A percentile compares a stretch with the other conserved stretches of the same genome.
These are phyloP conservation scores for Penicillium sp. DNA, from an alignment of 2,329 filamentous ascomycete species.

Conservation along the genomic window DNA sequence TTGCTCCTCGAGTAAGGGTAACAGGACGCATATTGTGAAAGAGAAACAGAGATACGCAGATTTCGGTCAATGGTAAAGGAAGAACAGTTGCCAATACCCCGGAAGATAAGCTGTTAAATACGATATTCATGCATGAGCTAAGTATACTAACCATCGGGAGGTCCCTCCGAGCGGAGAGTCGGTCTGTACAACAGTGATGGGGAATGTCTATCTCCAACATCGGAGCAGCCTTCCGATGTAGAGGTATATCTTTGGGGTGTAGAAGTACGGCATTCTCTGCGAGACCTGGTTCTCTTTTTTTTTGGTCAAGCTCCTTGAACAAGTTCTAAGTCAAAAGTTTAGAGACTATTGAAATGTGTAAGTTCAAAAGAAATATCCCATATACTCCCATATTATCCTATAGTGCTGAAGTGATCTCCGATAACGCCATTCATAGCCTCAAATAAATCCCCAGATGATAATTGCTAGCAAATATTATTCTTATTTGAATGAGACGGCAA, in stretches of 20 bases:
- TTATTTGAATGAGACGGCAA: not conserved
- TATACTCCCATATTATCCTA: not conserved
- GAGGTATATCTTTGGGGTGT: not conserved
- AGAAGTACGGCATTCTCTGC: not conserved
- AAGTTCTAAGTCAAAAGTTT: not conserved
- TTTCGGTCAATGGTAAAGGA: not conserved
- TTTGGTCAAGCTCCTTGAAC: not conserved
- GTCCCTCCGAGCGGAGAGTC: not conserved
- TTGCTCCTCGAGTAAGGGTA: constrained; percentile 8
- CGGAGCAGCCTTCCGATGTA: constrained; percentile 16
- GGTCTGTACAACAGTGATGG: not conserved
- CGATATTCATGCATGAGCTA: not conserved
- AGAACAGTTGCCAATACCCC: not conserved
- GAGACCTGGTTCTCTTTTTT: not conserved
- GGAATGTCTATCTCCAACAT: constrained; percentile 7
- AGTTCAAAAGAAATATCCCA: not conserved
- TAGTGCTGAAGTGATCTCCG: not conserved
- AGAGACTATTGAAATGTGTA: not conserved
- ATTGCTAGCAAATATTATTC: not conserved
- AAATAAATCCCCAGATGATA: not conserved
- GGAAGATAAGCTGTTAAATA: constrained; percentile 1
- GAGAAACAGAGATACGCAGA: not conserved
- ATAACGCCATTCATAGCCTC: not conserved
- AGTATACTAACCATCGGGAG: constrained; percentile 6
- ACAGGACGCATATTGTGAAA: constrained; percentile 10